Evolutionary conservation across 2,329 filamentous ascomycete species (phyloP).

Genomic region (Trichoderma lentiforme): DNA sequence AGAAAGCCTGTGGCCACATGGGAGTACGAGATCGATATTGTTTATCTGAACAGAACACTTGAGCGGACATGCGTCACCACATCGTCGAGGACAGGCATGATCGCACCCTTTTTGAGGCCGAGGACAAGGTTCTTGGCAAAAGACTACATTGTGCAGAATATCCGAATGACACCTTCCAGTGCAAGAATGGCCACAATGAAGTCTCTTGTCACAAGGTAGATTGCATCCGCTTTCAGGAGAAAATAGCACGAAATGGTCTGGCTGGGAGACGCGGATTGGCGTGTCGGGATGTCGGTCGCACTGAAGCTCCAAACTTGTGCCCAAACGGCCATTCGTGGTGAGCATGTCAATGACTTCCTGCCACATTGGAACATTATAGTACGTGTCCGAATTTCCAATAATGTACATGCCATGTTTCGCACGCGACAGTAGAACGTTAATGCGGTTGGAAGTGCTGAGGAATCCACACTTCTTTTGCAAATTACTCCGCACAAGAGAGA

Average conservation of each 20-base stretch:
- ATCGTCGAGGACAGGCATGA: conserved; percentile 43
- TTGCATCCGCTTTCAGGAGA: conserved; percentile 63
- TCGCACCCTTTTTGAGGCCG: conserved; percentile 40
- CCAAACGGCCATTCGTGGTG: conserved; percentile 42
- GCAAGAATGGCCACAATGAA: conserved; percentile 49
- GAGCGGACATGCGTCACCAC: conserved; percentile 42
- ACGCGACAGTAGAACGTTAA: conserved; percentile 66
- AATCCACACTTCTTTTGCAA: conserved; percentile 57
- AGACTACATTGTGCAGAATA: conserved; percentile 44
- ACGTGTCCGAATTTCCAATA: conserved; percentile 63
- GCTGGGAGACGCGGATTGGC: conserved; percentile 45
- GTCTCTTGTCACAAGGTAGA: conserved; percentile 46
- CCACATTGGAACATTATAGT: conserved; percentile 61
- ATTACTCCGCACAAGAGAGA: conserved; percentile 72
- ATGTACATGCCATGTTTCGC: conserved; percentile 69
- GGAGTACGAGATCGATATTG: conserved; percentile 31
- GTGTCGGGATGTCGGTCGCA: conserved; percentile 60
- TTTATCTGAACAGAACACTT: conserved; percentile 36
- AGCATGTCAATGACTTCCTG: conserved; percentile 53
- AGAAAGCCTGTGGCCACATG: conserved; percentile 41
- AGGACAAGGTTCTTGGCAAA: conserved; percentile 45
- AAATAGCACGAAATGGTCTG: conserved; percentile 55
- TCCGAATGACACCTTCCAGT: conserved; percentile 46
- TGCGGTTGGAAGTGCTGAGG: conserved; percentile 60
- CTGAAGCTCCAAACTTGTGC: conserved; percentile 48